Percentiles rank a stretch among this genome's conserved stretches.
phyloP scores from a whole-genome alignment of 495 filamentous ascomycete species.

The Cercophora scortea region DNA sequence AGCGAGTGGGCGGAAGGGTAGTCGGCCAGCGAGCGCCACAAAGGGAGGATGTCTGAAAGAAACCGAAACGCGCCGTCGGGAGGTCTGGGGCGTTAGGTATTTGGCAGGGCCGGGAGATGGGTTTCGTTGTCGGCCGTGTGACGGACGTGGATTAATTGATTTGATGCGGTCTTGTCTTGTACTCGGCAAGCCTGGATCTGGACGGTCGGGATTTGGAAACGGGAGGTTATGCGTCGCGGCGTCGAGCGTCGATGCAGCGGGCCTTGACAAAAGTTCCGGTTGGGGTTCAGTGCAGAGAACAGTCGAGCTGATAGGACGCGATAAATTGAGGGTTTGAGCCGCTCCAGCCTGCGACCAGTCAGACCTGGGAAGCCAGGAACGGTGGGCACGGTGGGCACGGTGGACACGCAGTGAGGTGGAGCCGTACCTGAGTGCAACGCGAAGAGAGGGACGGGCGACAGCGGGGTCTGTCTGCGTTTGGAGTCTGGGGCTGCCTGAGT shows the following conservation, averaged over 20 bases:
- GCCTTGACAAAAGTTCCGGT: constrained; percentile 18
- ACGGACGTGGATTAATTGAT: too few relatives aligned
- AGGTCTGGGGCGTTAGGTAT: neutral
- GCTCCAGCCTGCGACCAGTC: constrained; percentile 8
- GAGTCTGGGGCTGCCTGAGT: too few relatives aligned
- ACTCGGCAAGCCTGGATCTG: too few relatives aligned
- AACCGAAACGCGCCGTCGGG: neutral
- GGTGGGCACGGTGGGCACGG: neutral
- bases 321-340: constrained; percentile 11
- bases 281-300: constrained; percentile 4
- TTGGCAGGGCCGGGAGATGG: neutral
- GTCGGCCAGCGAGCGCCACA: constrained; percentile 11
- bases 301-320: constrained; percentile 11
- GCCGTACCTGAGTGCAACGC: neutral
- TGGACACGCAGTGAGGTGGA: neutral
- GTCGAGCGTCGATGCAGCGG: constrained; percentile 1
- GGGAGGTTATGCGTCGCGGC: too few relatives aligned
- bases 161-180: too few relatives aligned
- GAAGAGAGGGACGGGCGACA: too few relatives aligned
- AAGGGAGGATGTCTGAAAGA: constrained; percentile 1
- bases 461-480: too few relatives aligned
- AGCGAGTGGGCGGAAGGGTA: neutral
- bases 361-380: constrained; percentile 1
- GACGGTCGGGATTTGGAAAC: too few relatives aligned
- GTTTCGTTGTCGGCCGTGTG: neutral